Base-by-base conservation (phyloP, 768 basidiomycete species). In the Trametes villosa region DNA sequence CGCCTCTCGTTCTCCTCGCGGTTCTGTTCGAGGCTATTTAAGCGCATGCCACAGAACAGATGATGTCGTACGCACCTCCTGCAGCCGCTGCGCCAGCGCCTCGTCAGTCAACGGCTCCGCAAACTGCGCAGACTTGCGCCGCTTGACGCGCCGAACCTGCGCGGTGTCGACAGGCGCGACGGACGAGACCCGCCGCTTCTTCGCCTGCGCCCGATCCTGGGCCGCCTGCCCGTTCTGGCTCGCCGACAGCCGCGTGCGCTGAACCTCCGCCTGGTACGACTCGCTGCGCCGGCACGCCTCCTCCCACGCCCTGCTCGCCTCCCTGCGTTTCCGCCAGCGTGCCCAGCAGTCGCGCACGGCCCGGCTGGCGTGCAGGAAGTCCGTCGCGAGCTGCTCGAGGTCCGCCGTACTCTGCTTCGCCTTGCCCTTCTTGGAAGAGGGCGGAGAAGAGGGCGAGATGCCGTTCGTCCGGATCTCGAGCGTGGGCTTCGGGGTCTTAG, bases 1-100 rank as follows among this genome's bases (percentile, higher is more conserved):
- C 91, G 84, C 13, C 80, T 81, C 63, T 85, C 81, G 59, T 90
- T 85, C 60, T 88, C 86, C 72, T 83, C 81, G 59, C 87, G 83
- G 65, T 91, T 92, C 90, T 92, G 54, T 34, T 15, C 15, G 27
- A 27, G 27, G 0, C n/a, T 30, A 53, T 15, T 17, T 27, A 29
- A 42, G 3, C 8, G 6, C 30, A 15, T 18, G 24, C n/a, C 11
- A 42, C 22, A 27, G 13, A 11, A 18, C 18, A 46, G 9, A 26
- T 24, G 9, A 9, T 9, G 18, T 15, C 11, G 12, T 4, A 36
- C 52, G 70, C 68, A 89, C 91, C 84, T 89, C 84, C 78, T 84
- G 84, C 67, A 90, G 81, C 56, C 87, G 80, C 70, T 72, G 80
- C 15, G 83, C 86, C 51, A 91, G 78, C 33, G 85, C 85, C 60